Evolutionary conservation across 2,329 filamentous ascomycete genomes (phyloP), one percentile per base, ranked within the genome.

Genomic region (Arthrobotrys sphaeroides): DNA sequence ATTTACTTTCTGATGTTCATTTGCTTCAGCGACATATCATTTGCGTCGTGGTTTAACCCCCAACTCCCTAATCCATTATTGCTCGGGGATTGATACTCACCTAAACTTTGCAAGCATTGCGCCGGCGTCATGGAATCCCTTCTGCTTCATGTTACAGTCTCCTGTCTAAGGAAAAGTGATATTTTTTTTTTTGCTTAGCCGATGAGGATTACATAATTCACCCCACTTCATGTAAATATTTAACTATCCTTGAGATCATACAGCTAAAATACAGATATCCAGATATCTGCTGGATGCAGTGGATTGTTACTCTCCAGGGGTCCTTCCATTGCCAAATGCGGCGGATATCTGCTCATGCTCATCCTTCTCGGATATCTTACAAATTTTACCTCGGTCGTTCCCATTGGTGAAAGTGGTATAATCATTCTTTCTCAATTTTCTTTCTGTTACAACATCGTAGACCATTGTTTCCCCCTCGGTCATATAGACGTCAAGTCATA

Each of bases 271-370:
- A 9, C 13, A 31, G 51, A 49, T 60, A 51, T 38, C 24, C 5
- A 55, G 40, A 16, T 51, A 24, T 16, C 13, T 28, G 57, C 64
- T 75, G 49, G 64, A 53, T 75, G 47, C 72, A 64, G 62, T 16
- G 18, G 16, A n/a, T n/a, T n/a, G n/a, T n/a, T n/a, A n/a, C n/a
- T n/a, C n/a, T n/a, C n/a, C n/a, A n/a, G 31, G 18, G 22, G 69
- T 74, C 22, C 55, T 47, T 62, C 62, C 26, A 64, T 69, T 75
- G 5, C 72, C 72, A 64, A 75, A 75, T 75, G 64, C 72, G 72
- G 72, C 51, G n/a, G 26, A 69, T 74, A 69, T 75, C 57, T 33
- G 64, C 64, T 75, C 64, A 75, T 75, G 51, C 60, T 47, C 20
- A 55, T 53, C 16, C 24, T 64, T 28, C 6, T 49, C 26, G 47